Percentiles rank a stretch among this genome's conserved stretches.
Evolutionary conservation across 2,329 filamentous ascomycete species (phyloP).

Genomic region (Fusarium sp.): DNA sequence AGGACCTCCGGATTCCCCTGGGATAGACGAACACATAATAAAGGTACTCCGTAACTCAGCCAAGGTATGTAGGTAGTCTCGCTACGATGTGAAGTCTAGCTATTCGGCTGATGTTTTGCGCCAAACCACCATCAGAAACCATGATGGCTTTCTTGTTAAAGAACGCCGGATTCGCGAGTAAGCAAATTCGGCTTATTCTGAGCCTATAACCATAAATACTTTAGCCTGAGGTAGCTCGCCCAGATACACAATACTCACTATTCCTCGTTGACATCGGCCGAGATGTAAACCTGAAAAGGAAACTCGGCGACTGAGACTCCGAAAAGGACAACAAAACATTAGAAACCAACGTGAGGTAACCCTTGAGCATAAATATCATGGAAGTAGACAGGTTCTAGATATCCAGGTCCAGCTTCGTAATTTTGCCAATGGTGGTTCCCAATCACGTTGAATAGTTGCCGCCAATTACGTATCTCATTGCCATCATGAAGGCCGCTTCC

Average conservation of each 20-base stretch:
- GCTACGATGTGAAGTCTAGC: not conserved
- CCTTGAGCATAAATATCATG: constrained; percentile 26
- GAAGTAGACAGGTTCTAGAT: not conserved
- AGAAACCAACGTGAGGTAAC: not conserved
- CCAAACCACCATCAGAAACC: not conserved
- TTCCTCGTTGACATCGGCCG: not conserved
- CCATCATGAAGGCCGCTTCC: constrained; percentile 39
- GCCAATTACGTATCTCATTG: not conserved
- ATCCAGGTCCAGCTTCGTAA: not conserved
- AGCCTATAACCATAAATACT: not conserved
- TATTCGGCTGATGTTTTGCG: not conserved
- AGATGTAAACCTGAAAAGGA: constrained; percentile 33
- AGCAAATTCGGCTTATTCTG: not conserved
- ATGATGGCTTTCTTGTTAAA: not conserved
- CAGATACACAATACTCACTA: not conserved
- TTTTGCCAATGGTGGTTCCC: not conserved
- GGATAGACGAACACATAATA: not conserved
- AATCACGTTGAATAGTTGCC: not conserved
- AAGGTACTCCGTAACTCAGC: too few relatives aligned
- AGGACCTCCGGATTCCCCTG: too few relatives aligned
- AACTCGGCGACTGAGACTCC: constrained; percentile 41
- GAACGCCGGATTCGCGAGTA: not conserved
- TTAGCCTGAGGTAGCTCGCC: constrained; percentile 17
- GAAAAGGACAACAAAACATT: constrained; percentile 42
- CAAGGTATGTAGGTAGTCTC: not conserved